Conservation (phyloP, 2,329 filamentous ascomycete genomes). For the Apiospora marii region DNA sequence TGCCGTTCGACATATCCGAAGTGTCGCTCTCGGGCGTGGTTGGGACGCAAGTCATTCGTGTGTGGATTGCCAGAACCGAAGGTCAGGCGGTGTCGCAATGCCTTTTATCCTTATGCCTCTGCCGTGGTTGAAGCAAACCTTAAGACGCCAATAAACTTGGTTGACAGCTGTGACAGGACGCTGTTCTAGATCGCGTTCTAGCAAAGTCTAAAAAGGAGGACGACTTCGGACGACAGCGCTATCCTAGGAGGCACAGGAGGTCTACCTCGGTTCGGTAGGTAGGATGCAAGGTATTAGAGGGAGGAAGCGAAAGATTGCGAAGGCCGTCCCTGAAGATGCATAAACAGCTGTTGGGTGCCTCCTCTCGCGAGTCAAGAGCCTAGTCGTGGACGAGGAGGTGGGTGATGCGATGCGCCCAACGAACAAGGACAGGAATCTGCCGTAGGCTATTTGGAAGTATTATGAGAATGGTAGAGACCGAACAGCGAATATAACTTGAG, state of each 20-base stretch:
- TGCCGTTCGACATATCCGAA: constrained; percentile 43
- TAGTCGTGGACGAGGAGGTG: neutral
- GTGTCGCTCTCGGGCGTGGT: constrained; percentile 38
- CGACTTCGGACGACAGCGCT: neutral
- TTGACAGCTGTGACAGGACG: neutral
- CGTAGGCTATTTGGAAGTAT: neutral
- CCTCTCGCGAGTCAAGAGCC: constrained; percentile 3
- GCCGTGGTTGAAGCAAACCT: constrained; percentile 6
- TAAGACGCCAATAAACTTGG: neutral
- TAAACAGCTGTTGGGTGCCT: neutral
- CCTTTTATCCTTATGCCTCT: neutral
- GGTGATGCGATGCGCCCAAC: constrained; percentile 17
- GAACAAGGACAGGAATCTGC: neutral
- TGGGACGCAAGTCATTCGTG: constrained; percentile 35
- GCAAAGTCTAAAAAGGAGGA: neutral
- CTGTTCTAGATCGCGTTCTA: constrained; percentile 2
- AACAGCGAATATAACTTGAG: neutral
- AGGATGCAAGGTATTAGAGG: neutral
- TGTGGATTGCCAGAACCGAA: neutral
- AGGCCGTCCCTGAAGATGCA: neutral
- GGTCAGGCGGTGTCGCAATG: neutral
- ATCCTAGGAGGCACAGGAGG: neutral
- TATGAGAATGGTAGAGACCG: neutral
- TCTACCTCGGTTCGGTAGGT: neutral
- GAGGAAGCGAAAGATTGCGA: neutral